Evolutionary conservation across 2,329 filamentous ascomycete species (phyloP), one percentile per base, ranked within the genome.

Genomic region (Colletotrichum somersetense): DNA sequence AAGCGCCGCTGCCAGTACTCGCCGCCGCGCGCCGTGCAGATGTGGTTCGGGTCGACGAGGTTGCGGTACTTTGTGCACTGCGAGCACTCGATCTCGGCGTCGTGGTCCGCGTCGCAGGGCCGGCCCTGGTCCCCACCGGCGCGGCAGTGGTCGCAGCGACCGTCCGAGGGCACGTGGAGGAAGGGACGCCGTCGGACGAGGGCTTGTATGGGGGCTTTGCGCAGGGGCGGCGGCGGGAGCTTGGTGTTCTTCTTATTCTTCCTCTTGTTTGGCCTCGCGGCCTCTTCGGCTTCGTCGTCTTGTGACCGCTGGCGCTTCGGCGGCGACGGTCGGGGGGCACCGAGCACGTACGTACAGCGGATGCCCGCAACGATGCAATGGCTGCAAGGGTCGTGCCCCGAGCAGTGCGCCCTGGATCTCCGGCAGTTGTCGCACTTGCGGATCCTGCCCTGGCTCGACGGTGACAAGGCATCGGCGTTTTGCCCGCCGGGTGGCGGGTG

Each of bases 1-100:
- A 72, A 71, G 48, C 73, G 72, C 23, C 57, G 59, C 50, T 64
- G 67, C 67, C 50, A 67, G 62, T 69, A 70, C 56, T 68, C 64
- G 56, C 62, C 53, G 35, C 58, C 68, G 40, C 42, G n/a, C 48
- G 65, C 65, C 7, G 11, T 50, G 62, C 73, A 74, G 18, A 67
- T 7, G 67, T 73, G 67, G 61, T 52, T 57, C 33, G 66, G 44
- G 56, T 67, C 67, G n/a, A 26, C 26, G 38, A 71, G 53, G 61
- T 66, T 70, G 33, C 73, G 73, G 64, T 52, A 42, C 35, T 55
- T 42, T 10, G 42, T 62, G 65, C 73, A 74, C 55, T 64, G 57
- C 40, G 68, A 63, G 68, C 73, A 74, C 62, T 72, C 73, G 5
- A 74, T 62, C 62, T 67, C 61, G 33, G 48, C 61, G 6, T 35